These are phyloP conservation scores for Plantago coronopus DNA, from an alignment of 305 asterid genomes.

Conservation along the genomic window DNA sequence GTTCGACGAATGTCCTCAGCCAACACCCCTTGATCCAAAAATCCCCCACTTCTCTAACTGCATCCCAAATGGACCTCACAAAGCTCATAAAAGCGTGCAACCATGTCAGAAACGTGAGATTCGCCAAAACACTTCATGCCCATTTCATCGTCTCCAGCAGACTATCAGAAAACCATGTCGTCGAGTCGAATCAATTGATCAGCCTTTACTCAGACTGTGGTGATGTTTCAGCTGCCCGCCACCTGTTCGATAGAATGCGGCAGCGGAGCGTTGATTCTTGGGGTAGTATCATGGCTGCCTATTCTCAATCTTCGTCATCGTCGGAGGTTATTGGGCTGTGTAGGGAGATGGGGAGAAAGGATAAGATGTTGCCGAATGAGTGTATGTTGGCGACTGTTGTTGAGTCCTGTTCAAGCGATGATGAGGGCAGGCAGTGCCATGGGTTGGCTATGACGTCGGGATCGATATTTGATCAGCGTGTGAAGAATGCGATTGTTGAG, in stretches of 20 bases:
- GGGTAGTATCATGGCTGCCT: slow-evolving; percentile 68
- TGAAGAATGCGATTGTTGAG: slow-evolving; percentile 61
- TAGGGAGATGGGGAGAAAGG: slow-evolving; percentile 41
- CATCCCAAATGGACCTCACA: slow-evolving; percentile 22
- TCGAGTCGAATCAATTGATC: slow-evolving; percentile 52
- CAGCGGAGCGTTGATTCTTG: slow-evolving; percentile 61
- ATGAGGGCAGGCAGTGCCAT: slow-evolving; percentile 66
- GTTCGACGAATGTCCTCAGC: too few species aligned
- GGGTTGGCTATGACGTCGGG: slow-evolving; percentile 69
- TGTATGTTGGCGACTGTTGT: slow-evolving; percentile 52
- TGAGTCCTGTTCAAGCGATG: slow-evolving; percentile 49
- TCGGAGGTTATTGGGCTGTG: slow-evolving; percentile 43
- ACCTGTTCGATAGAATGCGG: slow-evolving; percentile 62
- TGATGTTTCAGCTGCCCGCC: slow-evolving; percentile 46
- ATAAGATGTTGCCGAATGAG: slow-evolving; percentile 44
- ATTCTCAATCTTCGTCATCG: slow-evolving; percentile 42
- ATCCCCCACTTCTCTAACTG: neutral
- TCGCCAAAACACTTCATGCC: slow-evolving; percentile 66
- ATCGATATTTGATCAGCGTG: slow-evolving; percentile 50
- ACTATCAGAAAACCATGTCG: slow-evolving; percentile 38
- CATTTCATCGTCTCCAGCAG: slow-evolving; percentile 48
- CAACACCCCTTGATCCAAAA: too few species aligned
- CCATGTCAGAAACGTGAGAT: slow-evolving; percentile 37
- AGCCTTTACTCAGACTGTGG: slow-evolving; percentile 58
- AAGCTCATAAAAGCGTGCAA: slow-evolving; percentile 57